Percentiles rank a stretch among this genome's conserved stretches.
Evolutionary conservation across 2,329 filamentous ascomycete genomes (phyloP).

Genomic region (Alternaria sp.): DNA sequence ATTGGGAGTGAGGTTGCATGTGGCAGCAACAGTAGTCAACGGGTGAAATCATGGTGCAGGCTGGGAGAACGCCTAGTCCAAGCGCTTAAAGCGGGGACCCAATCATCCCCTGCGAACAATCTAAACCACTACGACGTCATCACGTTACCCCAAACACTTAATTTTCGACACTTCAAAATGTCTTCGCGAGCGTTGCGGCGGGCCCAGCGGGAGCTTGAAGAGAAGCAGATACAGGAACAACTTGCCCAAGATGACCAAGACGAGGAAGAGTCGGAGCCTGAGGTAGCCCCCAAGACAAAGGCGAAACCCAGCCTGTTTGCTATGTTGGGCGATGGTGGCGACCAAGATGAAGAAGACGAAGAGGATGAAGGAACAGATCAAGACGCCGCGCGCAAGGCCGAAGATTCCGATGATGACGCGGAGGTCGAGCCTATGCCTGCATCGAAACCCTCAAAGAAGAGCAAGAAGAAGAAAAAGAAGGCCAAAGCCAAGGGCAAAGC

Average conservation of each 20-base stretch:
- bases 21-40: constrained; percentile 8
- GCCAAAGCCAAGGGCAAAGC: constrained; percentile 60
- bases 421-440: constrained; percentile 30
- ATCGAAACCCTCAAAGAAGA: constrained; percentile 48
- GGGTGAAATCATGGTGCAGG: constrained; percentile 14
- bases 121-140: constrained; percentile 25
- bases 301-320: constrained; percentile 55
- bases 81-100: constrained; percentile 11
- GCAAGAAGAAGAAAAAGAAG: constrained; percentile 69
- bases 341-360: constrained; percentile 48
- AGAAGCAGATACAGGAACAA: constrained; percentile 56
- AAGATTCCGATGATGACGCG: constrained; percentile 32
- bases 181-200: constrained; percentile 70
- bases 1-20: constrained; percentile 10
- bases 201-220: constrained; percentile 67
- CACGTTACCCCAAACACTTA: constrained; percentile 13
- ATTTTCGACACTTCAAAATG: constrained; percentile 52
- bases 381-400: constrained; percentile 36
- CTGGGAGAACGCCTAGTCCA: constrained; percentile 11
- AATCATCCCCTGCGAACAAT: constrained; percentile 16
- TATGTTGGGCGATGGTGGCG: constrained; percentile 51
- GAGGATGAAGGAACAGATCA: constrained; percentile 38
- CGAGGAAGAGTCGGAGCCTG: constrained; percentile 50
- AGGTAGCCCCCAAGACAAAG: constrained; percentile 33
- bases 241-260: constrained; percentile 44